Base-by-base conservation (phyloP, 305 asterid genomes). In the Solanum aculeatissimum region DNA sequence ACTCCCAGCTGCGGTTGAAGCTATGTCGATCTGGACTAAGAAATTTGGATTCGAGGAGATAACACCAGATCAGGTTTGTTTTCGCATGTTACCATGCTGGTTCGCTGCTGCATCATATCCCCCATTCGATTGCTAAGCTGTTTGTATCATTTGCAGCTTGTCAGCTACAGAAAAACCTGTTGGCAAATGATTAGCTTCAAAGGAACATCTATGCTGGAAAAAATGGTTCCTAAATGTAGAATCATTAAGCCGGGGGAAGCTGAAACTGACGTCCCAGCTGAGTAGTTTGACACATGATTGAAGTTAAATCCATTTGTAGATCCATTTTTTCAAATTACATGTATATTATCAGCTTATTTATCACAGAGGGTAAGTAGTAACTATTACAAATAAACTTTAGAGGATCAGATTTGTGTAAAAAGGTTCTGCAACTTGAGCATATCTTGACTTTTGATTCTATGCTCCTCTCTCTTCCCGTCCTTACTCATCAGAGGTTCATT, bases 1-100 rank as follows among this genome's bases (percentile, higher is more conserved):
- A 77, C 98, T 97, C 88, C 99, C 99, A 32, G 98, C 98, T 66
- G 90, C 98, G 18, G 95, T 92, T 18, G 98, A 92, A 86, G 98
- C 97, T 45, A 92, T 91, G 85, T 91, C 98, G 80, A 97, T 97
- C 80, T 97, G 99, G 99, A 93, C 93, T 11, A 87, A 95, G 49
- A 95, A 93, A 90, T 97, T 97, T 91, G 97, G 97, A 57, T 97
- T 97, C 83, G 43, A 70, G 74, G 89, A 90, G 90, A 91, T 95
- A 9, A 89, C 95, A 18, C 88, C 86, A 40, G 94, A 95, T 80
- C 94, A 94, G 97, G 98, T 95, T 85, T 43, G 85, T 60, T 81
- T 82, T 25, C 7, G 32, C 81, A 1, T 19, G 53, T 58, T 23
- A 2, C 40, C 16, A 45, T 40, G 2, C 29, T 21, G 42, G 43